Evolutionary conservation across 805 yeast genomes (phyloP).

Genomic region (Spathaspora arborariae): DNA sequence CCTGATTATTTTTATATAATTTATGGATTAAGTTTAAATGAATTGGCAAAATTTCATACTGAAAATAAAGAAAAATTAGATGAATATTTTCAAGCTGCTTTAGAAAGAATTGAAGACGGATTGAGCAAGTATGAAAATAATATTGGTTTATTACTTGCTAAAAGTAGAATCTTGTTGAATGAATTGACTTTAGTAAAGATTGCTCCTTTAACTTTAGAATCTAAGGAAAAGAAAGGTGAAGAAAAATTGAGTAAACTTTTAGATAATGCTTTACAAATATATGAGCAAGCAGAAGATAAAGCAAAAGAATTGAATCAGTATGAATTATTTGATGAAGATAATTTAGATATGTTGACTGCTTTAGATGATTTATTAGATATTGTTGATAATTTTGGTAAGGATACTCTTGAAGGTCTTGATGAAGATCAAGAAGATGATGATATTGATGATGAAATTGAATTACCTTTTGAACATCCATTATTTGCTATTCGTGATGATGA

Average conservation of each 20-base stretch:
- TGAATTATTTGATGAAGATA: slow-evolving; percentile 35
- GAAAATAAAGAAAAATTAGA: slow-evolving; percentile 31
- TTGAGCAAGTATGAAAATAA: slow-evolving; percentile 42
- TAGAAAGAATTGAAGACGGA: slow-evolving; percentile 67
- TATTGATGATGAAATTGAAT: slow-evolving; percentile 29
- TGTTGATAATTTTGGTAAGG: slow-evolving; percentile 60
- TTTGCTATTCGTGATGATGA: slow-evolving; percentile 36
- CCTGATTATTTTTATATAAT: slow-evolving; percentile 62
- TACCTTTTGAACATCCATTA: slow-evolving; percentile 56
- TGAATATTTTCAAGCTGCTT: slow-evolving; percentile 65
- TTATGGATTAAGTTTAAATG: slow-evolving; percentile 70
- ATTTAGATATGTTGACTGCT: slow-evolving; percentile 50
- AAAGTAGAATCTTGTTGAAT: slow-evolving; percentile 51
- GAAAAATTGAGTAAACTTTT: slow-evolving; percentile 38
- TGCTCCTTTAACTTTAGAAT: slow-evolving; percentile 44
- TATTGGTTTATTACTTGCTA: slow-evolving; percentile 47
- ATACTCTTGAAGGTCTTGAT: slow-evolving; percentile 45
- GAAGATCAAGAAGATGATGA: slow-evolving; percentile 43
- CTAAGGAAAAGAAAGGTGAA: slow-evolving; percentile 29
- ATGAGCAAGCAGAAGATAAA: slow-evolving; percentile 39
- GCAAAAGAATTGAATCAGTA: slow-evolving; percentile 21
- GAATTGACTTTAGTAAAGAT: slow-evolving; percentile 58
- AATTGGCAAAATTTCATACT: slow-evolving; percentile 54
- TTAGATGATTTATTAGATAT: slow-evolving; percentile 69
- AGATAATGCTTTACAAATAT: slow-evolving; percentile 44